phyloP scores from a whole-genome alignment of 2,329 filamentous ascomycete species.

The Trichoderma semiorbis region DNA sequence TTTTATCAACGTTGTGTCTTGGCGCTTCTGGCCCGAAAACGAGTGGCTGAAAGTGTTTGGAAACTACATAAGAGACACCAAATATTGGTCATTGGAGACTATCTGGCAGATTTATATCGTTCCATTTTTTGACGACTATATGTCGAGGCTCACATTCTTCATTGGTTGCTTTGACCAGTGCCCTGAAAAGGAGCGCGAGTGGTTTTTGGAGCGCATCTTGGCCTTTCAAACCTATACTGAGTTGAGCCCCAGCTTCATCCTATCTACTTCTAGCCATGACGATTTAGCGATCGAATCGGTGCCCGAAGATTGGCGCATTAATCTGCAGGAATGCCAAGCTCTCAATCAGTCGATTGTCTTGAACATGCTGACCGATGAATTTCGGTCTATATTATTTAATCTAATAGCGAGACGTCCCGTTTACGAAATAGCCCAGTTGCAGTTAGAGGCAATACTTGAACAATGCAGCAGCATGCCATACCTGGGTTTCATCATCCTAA shows the following conservation, averaged over 20 bases:
- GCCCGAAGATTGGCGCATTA: neutral
- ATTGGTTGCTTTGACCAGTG: neutral
- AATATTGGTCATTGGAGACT: neutral
- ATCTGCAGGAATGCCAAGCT: neutral
- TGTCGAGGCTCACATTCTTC: neutral
- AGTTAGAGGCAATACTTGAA: neutral
- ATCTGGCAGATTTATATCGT: neutral
- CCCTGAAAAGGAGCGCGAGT: neutral
- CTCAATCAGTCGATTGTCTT: too few relatives aligned
- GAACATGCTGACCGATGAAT: too few relatives aligned
- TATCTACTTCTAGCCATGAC: neutral
- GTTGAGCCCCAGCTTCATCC: neutral
- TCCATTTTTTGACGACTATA: accelerated
- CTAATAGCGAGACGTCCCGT: neutral
- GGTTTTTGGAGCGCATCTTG: neutral
- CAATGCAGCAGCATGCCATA: neutral
- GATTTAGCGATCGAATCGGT: neutral
- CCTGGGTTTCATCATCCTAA: neutral
- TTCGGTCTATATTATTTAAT: neutral
- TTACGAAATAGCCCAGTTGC: neutral
- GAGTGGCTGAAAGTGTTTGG: too few relatives aligned
- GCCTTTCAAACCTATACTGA: neutral
- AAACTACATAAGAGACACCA: neutral
- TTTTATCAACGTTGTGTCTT: neutral
- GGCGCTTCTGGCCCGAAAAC: too few relatives aligned